A percentile compares a stretch with the other conserved stretches of the same genome.
phyloP scores from a whole-genome alignment of 2,329 filamentous ascomycete species.

The Penicillium sp. region DNA sequence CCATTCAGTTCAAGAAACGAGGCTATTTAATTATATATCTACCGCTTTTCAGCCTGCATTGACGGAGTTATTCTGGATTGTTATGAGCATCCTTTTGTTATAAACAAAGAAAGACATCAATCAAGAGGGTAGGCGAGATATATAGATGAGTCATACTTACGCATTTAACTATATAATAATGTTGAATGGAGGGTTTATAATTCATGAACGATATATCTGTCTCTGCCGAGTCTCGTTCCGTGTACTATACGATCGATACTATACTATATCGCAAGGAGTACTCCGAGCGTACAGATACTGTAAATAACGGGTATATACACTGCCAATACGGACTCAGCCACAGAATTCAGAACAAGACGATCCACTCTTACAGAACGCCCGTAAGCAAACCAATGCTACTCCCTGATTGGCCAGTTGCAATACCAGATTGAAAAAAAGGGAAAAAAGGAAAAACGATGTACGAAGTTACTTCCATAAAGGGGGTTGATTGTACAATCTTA shows the following conservation, averaged over 20 bases:
- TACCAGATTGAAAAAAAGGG: neutral
- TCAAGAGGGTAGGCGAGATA: neutral
- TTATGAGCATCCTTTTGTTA: neutral
- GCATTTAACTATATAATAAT: neutral
- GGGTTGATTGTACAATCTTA: neutral
- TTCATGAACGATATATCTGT: neutral
- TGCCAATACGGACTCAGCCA: neutral
- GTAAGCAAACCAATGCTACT: neutral
- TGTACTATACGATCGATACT: neutral
- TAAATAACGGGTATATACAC: neutral
- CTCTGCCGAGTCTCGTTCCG: neutral
- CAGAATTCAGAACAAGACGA: neutral
- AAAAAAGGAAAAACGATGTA: no score
- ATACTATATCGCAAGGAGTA: neutral
- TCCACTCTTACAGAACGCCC: neutral
- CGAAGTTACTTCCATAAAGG: neutral
- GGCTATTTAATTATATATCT: neutral
- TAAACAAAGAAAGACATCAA: neutral
- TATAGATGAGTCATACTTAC: neutral
- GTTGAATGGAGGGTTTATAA: neutral
- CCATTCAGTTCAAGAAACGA: neutral
- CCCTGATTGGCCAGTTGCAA: neutral
- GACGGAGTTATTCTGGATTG: slow-evolving; percentile 10
- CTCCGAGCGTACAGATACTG: no score
- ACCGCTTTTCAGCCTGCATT: neutral